phyloP scores from a whole-genome alignment of 2,329 filamentous ascomycete genomes.

The Fusarium siculi region DNA sequence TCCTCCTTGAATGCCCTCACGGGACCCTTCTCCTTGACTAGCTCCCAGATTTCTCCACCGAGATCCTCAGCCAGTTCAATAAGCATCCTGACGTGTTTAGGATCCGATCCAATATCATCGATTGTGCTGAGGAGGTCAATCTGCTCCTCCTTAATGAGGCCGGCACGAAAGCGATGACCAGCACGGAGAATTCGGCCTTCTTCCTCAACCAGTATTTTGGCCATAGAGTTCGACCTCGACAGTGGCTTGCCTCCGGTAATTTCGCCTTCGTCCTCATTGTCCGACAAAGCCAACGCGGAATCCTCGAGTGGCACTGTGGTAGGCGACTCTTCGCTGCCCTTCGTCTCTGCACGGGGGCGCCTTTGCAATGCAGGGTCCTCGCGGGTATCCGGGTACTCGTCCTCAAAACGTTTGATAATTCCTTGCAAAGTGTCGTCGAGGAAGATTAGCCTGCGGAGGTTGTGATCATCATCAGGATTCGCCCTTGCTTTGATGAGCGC shows the following conservation, averaged over 20 bases:
- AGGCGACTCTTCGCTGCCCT: constrained; percentile 36
- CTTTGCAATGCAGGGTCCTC: constrained; percentile 45
- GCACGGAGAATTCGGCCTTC: constrained; percentile 66
- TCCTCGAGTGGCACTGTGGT: constrained; percentile 43
- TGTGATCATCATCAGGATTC: constrained; percentile 75
- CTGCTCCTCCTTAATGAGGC: constrained; percentile 63
- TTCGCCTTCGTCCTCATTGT: constrained; percentile 61
- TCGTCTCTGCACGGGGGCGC: constrained; percentile 20
- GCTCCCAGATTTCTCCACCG: constrained; percentile 67
- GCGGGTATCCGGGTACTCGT: constrained; percentile 92
- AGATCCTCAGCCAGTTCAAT: constrained; percentile 72
- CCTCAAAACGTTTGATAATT: constrained; percentile 95
- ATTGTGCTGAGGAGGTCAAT: constrained; percentile 60
- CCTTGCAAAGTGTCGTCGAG: constrained; percentile 87
- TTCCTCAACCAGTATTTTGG: constrained; percentile 65
- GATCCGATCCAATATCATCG: constrained; percentile 62
- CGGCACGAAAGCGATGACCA: constrained; percentile 66
- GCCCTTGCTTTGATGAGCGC: constrained; percentile 80
- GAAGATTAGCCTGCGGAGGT: constrained; percentile 86
- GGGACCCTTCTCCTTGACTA: constrained; percentile 67
- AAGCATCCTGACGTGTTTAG: constrained; percentile 63
- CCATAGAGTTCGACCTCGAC: constrained; percentile 64
- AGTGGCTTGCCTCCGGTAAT: constrained; percentile 54
- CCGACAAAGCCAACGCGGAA: constrained; percentile 55
- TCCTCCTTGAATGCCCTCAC: constrained; percentile 71